These are phyloP conservation scores for Heimioporus sp. DNA, from an alignment of 768 basidiomycete genomes.

Conservation along the genomic window DNA sequence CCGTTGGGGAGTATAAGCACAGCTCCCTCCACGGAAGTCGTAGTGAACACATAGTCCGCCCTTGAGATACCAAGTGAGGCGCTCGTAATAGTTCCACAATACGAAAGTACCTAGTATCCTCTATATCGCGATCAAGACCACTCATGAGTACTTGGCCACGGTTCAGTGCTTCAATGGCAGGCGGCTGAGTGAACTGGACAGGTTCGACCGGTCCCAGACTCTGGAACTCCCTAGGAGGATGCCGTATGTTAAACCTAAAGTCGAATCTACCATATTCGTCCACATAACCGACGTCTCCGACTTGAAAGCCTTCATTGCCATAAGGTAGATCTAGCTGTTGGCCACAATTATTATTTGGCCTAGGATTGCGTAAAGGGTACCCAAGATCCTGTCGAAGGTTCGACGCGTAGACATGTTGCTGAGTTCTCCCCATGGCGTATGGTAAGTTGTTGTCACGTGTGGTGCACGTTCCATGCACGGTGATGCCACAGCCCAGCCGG, in stretches of 20 bases:
- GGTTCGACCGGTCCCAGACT: not conserved
- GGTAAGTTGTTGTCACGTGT: too few relatives aligned
- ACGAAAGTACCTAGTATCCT: not conserved
- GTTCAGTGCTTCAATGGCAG: too few relatives aligned
- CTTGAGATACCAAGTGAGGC: too few relatives aligned
- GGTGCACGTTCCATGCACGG: too few relatives aligned
- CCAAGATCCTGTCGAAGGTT: slow-evolving; percentile 17
- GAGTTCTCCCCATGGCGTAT: too few relatives aligned
- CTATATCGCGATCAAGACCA: too few relatives aligned
- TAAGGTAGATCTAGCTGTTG: slow-evolving; percentile 19
- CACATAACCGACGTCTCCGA: slow-evolving; percentile 36
- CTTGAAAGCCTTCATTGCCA: slow-evolving; percentile 21
- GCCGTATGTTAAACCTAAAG: slow-evolving; percentile 33
- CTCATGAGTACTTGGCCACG: too few relatives aligned
- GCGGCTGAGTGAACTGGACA: too few relatives aligned
- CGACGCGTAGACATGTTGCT: slow-evolving; percentile 5
- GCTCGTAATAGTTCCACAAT: too few relatives aligned
- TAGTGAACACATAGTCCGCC: not conserved
- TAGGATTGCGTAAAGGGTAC: slow-evolving; percentile 30
- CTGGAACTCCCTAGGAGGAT: slow-evolving; percentile 18
- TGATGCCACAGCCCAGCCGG: too few relatives aligned
- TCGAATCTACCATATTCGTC: slow-evolving; percentile 25
- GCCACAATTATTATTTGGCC: slow-evolving; percentile 7
- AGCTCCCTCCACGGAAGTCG: not conserved
- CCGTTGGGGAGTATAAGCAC: slow-evolving; percentile 6